Percentiles rank a stretch among this genome's conserved stretches.
These are phyloP conservation scores for Diophrys sp. DNA, from an alignment of 73 alveolate species.

Conservation along the genomic window DNA sequence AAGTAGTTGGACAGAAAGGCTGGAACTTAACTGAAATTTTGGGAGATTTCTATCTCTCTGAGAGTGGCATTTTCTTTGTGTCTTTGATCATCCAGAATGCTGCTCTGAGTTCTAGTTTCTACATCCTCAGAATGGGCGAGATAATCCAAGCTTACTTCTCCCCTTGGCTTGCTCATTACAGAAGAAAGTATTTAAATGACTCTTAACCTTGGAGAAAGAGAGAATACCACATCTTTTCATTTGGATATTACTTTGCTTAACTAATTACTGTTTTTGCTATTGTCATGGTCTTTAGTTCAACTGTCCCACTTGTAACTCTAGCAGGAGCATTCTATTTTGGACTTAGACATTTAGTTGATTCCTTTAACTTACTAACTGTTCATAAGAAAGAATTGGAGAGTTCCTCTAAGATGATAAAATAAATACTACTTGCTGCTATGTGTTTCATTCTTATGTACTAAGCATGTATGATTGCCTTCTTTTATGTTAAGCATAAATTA, in stretches of 20 bases:
- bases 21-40: constrained; percentile 70
- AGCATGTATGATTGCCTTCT: background rate
- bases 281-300: constrained; percentile 77
- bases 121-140: constrained; percentile 82
- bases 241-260: constrained; percentile 93
- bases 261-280: constrained; percentile 84
- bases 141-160: constrained; percentile 73
- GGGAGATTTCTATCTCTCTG: constrained; percentile 70
- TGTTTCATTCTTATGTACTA: background rate
- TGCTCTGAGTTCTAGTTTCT: constrained; percentile 69
- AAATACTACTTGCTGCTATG: constrained; percentile 30
- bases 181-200: constrained; percentile 75
- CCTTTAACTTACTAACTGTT: constrained; percentile 75
- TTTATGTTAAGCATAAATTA: background rate
- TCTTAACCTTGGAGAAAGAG: constrained; percentile 85
- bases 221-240: constrained; percentile 73
- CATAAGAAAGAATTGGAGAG: constrained; percentile 73
- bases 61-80: constrained; percentile 82
- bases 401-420: constrained; percentile 40
- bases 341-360: constrained; percentile 87
- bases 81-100: constrained; percentile 82
- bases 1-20: constrained; percentile 57
- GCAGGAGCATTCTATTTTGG: constrained; percentile 83
- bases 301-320: constrained; percentile 84
- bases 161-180: constrained; percentile 80